A percentile compares a stretch with the other conserved stretches of the same genome.
Evolutionary conservation across 768 basidiomycete genomes (phyloP).

Genomic region (Mycena rosella): DNA sequence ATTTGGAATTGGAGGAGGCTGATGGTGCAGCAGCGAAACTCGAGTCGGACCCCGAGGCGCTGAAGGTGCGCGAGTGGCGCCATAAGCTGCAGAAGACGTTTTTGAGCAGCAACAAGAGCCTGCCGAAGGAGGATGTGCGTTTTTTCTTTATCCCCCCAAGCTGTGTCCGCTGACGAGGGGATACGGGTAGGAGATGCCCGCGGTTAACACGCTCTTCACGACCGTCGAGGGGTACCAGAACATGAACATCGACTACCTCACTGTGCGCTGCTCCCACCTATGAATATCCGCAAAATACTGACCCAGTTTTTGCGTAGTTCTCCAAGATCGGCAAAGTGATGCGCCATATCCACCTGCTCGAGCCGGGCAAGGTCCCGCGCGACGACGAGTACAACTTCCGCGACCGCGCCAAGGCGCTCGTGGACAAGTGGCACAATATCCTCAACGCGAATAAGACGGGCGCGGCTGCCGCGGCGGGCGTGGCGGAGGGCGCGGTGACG

Average conservation of each 20-base stretch:
- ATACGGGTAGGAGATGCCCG: conserved; percentile 76
- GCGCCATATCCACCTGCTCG: conserved; percentile 81
- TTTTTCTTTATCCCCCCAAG: conserved; percentile 6
- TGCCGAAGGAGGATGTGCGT: conserved; percentile 76
- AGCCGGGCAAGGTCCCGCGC: conserved; percentile 68
- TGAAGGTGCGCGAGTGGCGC: conserved; percentile 89
- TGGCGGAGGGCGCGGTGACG: not conserved
- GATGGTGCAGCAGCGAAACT: conserved; percentile 54
- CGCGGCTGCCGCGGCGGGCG: conserved; percentile 45
- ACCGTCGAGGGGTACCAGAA: conserved; percentile 81
- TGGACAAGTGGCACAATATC: conserved; percentile 77
- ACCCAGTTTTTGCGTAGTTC: conserved; percentile 60
- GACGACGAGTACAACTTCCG: conserved; percentile 77
- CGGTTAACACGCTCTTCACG: conserved; percentile 77
- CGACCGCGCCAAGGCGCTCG: conserved; percentile 74
- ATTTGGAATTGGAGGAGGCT: not conserved
- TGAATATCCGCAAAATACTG: conserved; percentile 26
- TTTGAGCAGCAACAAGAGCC: conserved; percentile 71
- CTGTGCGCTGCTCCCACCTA: conserved; percentile 44
- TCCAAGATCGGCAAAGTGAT: conserved; percentile 91
- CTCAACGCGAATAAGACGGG: conserved; percentile 50
- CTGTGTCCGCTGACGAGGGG: conserved; percentile 14
- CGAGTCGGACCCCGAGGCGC: conserved; percentile 75
- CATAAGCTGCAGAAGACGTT: conserved; percentile 93
- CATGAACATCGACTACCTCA: conserved; percentile 83